Conservation (phyloP, 1,284 basidiomycete species). For the Sanguinoderma infundibulare region DNA sequence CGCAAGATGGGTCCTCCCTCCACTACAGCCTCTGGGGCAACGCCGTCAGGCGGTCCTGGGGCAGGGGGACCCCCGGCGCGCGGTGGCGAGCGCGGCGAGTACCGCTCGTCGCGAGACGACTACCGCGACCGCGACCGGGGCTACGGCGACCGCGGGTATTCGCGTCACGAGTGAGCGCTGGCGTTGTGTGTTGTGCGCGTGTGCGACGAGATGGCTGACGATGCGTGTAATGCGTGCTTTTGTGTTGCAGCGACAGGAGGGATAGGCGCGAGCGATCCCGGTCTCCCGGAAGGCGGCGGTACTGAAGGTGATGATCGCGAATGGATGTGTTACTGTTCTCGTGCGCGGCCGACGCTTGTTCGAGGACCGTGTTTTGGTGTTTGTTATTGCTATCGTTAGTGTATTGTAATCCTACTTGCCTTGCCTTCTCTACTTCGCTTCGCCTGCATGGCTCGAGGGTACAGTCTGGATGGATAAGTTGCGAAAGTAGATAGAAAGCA, state of each 20-base stretch:
- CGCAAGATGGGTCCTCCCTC: conserved; percentile 63
- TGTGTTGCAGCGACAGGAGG: conserved; percentile 30
- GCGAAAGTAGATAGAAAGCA: not conserved
- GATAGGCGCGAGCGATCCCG: conserved; percentile 69
- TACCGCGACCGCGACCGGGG: conserved; percentile 71
- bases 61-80: conserved; percentile 34
- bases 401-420: conserved; percentile 20
- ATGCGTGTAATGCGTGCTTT: conserved; percentile 12
- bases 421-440: not conserved
- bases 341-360: not conserved
- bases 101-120: conserved; percentile 59
- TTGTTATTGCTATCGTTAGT: conserved; percentile 17
- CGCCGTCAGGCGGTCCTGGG: conserved; percentile 37
- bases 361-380: not conserved
- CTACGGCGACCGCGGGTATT: conserved; percentile 61
- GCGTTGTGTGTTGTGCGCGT: conserved; percentile 6
- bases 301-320: conserved; percentile 42
- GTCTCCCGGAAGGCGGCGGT: conserved; percentile 74
- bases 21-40: conserved; percentile 33
- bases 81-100: conserved; percentile 49
- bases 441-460: no score
- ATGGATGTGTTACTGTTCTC: not conserved
- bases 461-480: not conserved
- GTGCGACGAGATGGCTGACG: conserved; percentile 15
- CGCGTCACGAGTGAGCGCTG: conserved; percentile 75